Conservation (phyloP, 225 moss, liverwort and hornwort genomes). For the Bryoerythrophyllum caledonicum region DNA sequence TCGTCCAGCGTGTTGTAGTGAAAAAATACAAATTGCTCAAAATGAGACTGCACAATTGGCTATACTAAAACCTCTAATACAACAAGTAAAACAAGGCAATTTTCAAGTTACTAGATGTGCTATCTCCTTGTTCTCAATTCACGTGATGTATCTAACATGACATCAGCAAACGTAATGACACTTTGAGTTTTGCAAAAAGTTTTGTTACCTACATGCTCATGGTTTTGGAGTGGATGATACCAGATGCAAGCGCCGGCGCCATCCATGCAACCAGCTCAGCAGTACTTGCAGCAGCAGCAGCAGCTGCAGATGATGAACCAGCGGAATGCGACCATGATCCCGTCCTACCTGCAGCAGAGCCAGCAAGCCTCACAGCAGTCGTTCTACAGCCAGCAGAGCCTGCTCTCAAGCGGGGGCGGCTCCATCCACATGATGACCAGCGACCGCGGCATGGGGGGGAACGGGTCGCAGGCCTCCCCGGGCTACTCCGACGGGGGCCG, state of each 20-base stretch:
- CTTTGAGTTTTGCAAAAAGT: too few species aligned
- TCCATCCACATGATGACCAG: slow-evolving; percentile 55
- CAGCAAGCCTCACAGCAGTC: slow-evolving; percentile 62
- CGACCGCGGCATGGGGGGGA: slow-evolving; percentile 51
- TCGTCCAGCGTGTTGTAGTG: too few species aligned
- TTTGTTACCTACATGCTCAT: neutral
- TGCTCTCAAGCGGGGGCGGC: slow-evolving; percentile 51
- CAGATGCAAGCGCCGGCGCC: slow-evolving; percentile 65
- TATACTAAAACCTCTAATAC: too few species aligned
- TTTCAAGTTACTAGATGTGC: too few species aligned
- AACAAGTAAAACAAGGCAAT: too few species aligned
- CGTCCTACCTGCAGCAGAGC: slow-evolving; percentile 63
- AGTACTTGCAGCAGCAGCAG: slow-evolving; percentile 62
- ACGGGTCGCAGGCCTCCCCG: slow-evolving; percentile 50
- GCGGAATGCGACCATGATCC: slow-evolving; percentile 45
- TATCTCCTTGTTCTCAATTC: too few species aligned
- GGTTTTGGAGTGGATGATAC: neutral
- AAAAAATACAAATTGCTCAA: too few species aligned
- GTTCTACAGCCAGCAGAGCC: slow-evolving; percentile 56
- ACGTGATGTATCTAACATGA: too few species aligned
- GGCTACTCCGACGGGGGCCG: slow-evolving; percentile 51
- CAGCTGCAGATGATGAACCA: slow-evolving; percentile 54
- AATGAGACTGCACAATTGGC: too few species aligned
- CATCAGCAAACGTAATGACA: too few species aligned
- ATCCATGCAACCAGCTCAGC: slow-evolving; percentile 57